Conservation (phyloP, 805 yeast genomes). For the Sugiyamaella americana region DNA sequence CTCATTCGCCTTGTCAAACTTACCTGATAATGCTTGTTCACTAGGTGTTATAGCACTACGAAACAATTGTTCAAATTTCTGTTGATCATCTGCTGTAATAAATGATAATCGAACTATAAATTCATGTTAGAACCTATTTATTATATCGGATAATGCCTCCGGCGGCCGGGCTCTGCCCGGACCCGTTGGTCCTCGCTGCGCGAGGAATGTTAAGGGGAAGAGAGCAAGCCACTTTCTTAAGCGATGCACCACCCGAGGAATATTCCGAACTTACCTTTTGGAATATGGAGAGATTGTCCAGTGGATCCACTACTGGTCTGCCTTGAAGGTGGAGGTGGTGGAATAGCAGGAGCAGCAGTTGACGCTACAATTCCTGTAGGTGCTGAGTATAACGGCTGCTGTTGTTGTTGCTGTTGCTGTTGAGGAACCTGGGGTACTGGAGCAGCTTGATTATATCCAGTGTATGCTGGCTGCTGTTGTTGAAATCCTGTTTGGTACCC, state of each 20-base stretch:
- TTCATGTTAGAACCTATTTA: too few species aligned
- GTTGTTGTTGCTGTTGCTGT: constrained; percentile 24
- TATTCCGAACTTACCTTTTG: constrained; percentile 20
- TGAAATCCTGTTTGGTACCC: constrained; percentile 32
- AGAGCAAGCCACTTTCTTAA: neutral
- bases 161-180: too few species aligned
- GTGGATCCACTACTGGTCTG: constrained; percentile 38
- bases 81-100: constrained; percentile 78
- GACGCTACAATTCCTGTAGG: neutral
- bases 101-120: constrained; percentile 73
- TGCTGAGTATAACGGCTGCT: constrained; percentile 25
- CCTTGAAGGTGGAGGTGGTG: constrained; percentile 15
- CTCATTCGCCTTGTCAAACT: neutral
- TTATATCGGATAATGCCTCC: too few species aligned
- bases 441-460: constrained; percentile 9
- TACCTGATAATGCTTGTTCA: constrained; percentile 46
- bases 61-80: constrained; percentile 78
- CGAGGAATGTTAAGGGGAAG: too few species aligned
- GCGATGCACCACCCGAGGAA: neutral
- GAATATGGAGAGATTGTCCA: constrained; percentile 22
- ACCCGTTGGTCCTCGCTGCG: too few species aligned
- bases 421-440: neutral
- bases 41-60: constrained; percentile 62
- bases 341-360: constrained; percentile 5
- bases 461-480: constrained; percentile 17